A percentile compares a stretch with the other conserved stretches of the same genome.
Conservation (phyloP, 2,329 filamentous ascomycete genomes). For the Epicoccum nigrum region DNA sequence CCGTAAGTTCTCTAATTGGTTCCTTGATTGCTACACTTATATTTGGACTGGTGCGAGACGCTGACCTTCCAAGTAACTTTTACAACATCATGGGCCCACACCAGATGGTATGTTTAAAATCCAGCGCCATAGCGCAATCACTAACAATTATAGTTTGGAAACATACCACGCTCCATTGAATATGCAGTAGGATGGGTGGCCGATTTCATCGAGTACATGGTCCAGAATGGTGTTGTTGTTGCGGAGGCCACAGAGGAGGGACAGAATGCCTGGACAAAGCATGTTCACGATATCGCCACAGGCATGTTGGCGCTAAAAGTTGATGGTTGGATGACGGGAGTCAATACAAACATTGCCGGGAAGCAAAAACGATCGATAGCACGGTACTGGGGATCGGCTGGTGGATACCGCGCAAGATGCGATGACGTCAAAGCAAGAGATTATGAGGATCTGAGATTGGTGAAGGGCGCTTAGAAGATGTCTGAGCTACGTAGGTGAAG, state of each 20-base stretch:
- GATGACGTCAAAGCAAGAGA: constrained; percentile 29
- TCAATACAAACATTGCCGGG: constrained; percentile 57
- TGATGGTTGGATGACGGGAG: constrained; percentile 63
- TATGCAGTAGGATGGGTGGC: constrained; percentile 51
- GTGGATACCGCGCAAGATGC: constrained; percentile 50
- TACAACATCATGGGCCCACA: constrained; percentile 12
- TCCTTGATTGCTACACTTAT: too few species aligned
- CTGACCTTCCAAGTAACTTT: not conserved
- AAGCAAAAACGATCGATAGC: constrained; percentile 53
- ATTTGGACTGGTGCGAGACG: not conserved
- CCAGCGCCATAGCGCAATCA: not conserved
- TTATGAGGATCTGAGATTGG: constrained; percentile 30
- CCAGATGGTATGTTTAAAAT: not conserved
- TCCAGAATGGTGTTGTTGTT: constrained; percentile 42
- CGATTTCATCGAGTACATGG: constrained; percentile 45
- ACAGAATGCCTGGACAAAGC: constrained; percentile 54
- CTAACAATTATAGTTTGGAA: constrained; percentile 1
- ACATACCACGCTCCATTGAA: constrained; percentile 51
- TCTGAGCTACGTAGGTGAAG: not conserved
- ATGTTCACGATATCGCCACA: constrained; percentile 55
- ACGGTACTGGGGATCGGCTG: constrained; percentile 55
- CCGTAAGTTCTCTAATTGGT: too few species aligned
- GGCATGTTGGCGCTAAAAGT: constrained; percentile 56
- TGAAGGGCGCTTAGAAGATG: constrained; percentile 8
- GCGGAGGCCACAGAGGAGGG: constrained; percentile 51